Evolutionary conservation across 1,284 basidiomycete species (phyloP), one percentile per base, ranked within the genome.

Genomic region (Dichomitus squalens): DNA sequence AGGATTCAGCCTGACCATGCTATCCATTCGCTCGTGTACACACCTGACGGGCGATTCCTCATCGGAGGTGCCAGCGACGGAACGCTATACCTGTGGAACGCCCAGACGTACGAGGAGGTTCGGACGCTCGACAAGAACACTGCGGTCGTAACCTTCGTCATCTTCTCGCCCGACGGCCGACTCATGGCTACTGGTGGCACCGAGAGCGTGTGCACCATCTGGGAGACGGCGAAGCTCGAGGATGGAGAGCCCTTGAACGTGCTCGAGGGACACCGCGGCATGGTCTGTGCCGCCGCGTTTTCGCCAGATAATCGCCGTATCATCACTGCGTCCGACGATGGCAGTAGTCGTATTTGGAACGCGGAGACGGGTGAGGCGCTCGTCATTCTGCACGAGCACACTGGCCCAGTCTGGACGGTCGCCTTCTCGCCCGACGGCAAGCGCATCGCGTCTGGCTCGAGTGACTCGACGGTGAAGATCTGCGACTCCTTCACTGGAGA

Each of bases 11-110:
- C 58, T 3, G 49, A 43, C 1, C 49, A 33, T 12, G 36, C 56
- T 14, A 53, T 68, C 16, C 64, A 60, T 35, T 53, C 58, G 16
- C 59, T 68, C 47, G 64, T 58, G 7, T 69, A 48, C 53, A 67
- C 70, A 3, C 65, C 68, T 2, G 66, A 70, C 50, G 66, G 64
- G 8, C 40, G 23, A 5, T 47, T 49, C n/a, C 52, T 70, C 23
- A 60, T 64, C 7, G 66, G 66, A 8, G 69, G 60, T 5, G 64
- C 64, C 1, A 48, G 49, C 34, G 65, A 70, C 52, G 63, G 62
- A 27, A 58, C 56, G 8, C 49, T 70, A 33, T 40, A 60, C 18
- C 41, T 67, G 8, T 72, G 68, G 68, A 49, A 68, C 38, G 39
- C 61, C 8, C 47, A 43, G 12, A 59, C 64, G 16, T 59, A 61